Percentiles rank a stretch among this genome's conserved stretches.
Evolutionary conservation across 2,329 filamentous ascomycete species (phyloP).

Genomic region (Aspergillus novofumigatus): DNA sequence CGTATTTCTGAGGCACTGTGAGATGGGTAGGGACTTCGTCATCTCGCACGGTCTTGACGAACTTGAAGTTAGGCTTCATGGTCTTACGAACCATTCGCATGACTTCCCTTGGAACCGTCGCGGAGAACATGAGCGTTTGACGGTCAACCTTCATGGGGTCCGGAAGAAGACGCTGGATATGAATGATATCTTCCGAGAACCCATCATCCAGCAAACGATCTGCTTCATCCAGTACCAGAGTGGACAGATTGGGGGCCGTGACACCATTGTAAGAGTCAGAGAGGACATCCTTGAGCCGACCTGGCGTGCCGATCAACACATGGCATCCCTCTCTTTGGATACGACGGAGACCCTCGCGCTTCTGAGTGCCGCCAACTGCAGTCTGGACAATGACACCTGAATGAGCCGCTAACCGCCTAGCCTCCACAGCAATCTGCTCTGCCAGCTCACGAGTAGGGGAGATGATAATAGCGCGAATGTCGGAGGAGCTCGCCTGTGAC

Average conservation of each 20-base stretch:
- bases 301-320: conserved; percentile 84
- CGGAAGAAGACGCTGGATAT: conserved; percentile 63
- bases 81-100: conserved; percentile 72
- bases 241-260: conserved; percentile 56
- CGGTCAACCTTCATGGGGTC: conserved; percentile 59
- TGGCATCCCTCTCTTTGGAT: conserved; percentile 78
- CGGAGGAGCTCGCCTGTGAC: conserved; percentile 26
- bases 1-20: conserved; percentile 73
- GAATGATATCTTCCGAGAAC: conserved; percentile 62
- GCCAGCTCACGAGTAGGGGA: conserved; percentile 62
- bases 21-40: conserved; percentile 83
- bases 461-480: conserved; percentile 58
- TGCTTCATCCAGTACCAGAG: conserved; percentile 63
- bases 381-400: conserved; percentile 68
- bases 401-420: conserved; percentile 58
- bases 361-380: conserved; percentile 90
- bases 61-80: conserved; percentile 80
- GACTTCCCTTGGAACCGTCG: conserved; percentile 82
- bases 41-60: conserved; percentile 79
- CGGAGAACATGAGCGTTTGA: conserved; percentile 93
- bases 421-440: conserved; percentile 67
- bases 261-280: conserved; percentile 61
- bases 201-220: conserved; percentile 64
- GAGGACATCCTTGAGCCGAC: conserved; percentile 78
- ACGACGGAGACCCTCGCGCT: conserved; percentile 60